phyloP scores from a whole-genome alignment of 495 filamentous ascomycete genomes.

The Melanomma pulvis-pyrius region DNA sequence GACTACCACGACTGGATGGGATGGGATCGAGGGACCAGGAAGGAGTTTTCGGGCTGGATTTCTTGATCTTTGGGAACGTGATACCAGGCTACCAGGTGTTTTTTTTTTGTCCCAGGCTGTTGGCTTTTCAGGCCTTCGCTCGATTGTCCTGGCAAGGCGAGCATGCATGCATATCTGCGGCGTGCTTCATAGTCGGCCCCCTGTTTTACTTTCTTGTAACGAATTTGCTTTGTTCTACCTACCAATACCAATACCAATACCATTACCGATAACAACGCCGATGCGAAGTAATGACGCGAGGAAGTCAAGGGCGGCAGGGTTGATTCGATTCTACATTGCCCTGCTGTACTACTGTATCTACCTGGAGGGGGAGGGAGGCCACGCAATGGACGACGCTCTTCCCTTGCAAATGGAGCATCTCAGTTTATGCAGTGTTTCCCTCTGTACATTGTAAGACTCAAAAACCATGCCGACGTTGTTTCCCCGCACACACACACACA shows the following conservation, averaged over 20 bases:
- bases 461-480: too few species aligned
- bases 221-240: constrained; percentile 3
- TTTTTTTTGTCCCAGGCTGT: neutral
- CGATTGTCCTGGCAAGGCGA: neutral
- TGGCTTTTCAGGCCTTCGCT: neutral
- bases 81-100: neutral
- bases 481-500: too few species aligned
- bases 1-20: neutral
- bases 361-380: too few species aligned
- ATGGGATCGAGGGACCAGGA: neutral
- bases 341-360: too few species aligned
- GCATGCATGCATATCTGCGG: constrained; percentile 4
- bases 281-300: too few species aligned
- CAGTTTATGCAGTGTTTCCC: too few species aligned
- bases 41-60: neutral
- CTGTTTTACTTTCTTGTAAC: neutral
- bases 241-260: neutral
- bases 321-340: too few species aligned
- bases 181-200: neutral
- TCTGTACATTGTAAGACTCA: too few species aligned
- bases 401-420: too few species aligned
- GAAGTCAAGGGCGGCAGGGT: too few species aligned
- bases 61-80: neutral
- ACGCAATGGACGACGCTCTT: too few species aligned
- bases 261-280: neutral